These are phyloP conservation scores for Boechera retrofracta DNA, from an alignment of 345 rosid species.

Conservation along the genomic window DNA sequence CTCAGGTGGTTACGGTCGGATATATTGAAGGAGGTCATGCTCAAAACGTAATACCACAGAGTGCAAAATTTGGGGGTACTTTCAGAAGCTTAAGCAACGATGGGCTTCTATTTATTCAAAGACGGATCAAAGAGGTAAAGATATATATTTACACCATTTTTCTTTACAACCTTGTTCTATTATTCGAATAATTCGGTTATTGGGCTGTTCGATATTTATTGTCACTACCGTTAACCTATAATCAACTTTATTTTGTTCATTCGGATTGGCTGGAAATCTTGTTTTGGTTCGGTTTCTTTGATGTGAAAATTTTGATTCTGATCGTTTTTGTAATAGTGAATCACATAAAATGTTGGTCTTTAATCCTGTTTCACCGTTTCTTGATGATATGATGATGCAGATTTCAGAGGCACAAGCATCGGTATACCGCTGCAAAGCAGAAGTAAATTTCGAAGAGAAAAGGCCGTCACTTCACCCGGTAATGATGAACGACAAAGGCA, in stretches of 20 bases:
- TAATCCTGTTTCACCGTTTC: neutral
- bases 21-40: slow-evolving; percentile 67
- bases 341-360: neutral
- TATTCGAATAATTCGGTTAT: neutral
- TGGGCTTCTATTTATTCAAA: slow-evolving; percentile 60
- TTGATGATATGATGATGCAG: slow-evolving; percentile 44
- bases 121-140: slow-evolving; percentile 56
- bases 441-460: slow-evolving; percentile 59
- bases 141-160: slow-evolving; percentile 46
- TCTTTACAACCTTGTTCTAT: neutral
- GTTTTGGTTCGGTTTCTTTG: too few species aligned
- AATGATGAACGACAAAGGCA: slow-evolving; percentile 56
- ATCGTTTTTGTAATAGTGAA: neutral
- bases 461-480: slow-evolving; percentile 57
- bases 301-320: neutral
- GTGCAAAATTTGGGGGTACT: slow-evolving; percentile 64
- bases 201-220: too few species aligned
- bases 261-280: neutral
- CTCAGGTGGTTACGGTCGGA: slow-evolving; percentile 70
- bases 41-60: slow-evolving; percentile 62
- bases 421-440: slow-evolving; percentile 61
- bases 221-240: neutral
- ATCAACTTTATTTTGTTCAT: neutral
- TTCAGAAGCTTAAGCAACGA: slow-evolving; percentile 62
- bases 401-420: slow-evolving; percentile 66